A percentile compares a stretch with the other conserved stretches of the same genome.
Conservation (phyloP, 2,329 filamentous ascomycete genomes). For the Epichloe sp. region DNA sequence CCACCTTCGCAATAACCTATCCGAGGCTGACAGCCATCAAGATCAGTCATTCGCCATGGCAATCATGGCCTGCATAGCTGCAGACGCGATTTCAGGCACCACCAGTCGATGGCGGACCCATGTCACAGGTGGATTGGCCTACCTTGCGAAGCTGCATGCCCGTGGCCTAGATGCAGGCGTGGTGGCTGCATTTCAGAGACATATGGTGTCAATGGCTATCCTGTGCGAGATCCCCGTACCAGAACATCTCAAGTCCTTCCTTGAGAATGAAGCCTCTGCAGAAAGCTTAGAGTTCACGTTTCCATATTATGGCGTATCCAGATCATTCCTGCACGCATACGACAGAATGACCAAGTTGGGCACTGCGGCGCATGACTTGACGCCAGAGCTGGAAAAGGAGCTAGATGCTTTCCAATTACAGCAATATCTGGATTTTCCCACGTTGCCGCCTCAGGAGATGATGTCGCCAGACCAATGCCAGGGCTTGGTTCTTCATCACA, state of each 20-base stretch:
- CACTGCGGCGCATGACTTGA: conserved; percentile 3
- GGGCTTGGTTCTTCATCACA: conserved; percentile 12
- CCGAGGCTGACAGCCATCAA: conserved; percentile 9
- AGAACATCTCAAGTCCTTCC: conserved; percentile 8
- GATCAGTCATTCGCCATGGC: conserved; percentile 27
- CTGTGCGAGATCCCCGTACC: conserved; percentile 11
- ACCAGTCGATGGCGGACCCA: conserved; percentile 13
- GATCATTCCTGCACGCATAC: conserved; percentile 8
- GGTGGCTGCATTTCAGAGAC: conserved; percentile 10
- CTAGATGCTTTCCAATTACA: conserved; percentile 20
- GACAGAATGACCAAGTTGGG: conserved; percentile 12
- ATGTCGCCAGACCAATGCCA: conserved; percentile 10
- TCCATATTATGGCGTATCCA: conserved; percentile 12
- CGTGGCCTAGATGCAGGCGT: conserved; percentile 6
- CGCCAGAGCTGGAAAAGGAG: conserved; percentile 4
- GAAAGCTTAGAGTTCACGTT: conserved; percentile 10
- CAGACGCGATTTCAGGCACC: conserved; percentile 14
- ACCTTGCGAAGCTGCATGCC: conserved; percentile 8
- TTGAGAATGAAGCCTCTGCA: conserved; percentile 3
- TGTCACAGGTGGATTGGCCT: conserved; percentile 12
- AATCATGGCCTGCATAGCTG: conserved; percentile 22
- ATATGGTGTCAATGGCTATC: conserved; percentile 14
- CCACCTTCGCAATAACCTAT: conserved; percentile 12
- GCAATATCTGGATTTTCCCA: conserved; percentile 14
- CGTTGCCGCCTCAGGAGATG: conserved; percentile 4